Base-by-base conservation (phyloP, 2,329 filamentous ascomycete genomes). In the Arthrinium phaeospermum region DNA sequence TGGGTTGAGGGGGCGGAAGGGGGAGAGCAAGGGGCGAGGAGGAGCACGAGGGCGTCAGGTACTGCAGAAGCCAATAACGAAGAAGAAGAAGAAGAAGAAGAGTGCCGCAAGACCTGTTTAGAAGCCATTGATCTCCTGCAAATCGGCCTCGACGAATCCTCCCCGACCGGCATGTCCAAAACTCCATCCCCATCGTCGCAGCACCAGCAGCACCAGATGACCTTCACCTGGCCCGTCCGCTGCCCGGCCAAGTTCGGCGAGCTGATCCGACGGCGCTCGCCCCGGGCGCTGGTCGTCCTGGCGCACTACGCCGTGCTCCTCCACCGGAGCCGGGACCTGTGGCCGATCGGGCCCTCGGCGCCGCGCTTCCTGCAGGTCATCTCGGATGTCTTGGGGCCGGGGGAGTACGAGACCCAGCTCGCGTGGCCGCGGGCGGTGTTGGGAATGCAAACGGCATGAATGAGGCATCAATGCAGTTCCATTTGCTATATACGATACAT, bases 111-210 rank as follows among this genome's bases (percentile, higher is more conserved):
- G 7, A 78, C 77, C 6, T 82, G 79, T 70, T 72, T 74, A 22
- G 12, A 37, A 22, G 78, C 79, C 19, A 73, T 82, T 24, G 49
- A 74, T 3, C 78, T 75, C 57, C 67, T 80, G 41, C 77, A 80
- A 70, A 72, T 76, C 27, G 77, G 76, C 1, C 73, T 79, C 14
- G 77, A 79, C 67, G 76, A 75, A 13, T 30, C 27, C 4, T 53
- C 51, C 24, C 16, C 13, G 12, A 14, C 24, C 51, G 13, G 2
- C 24, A 14, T 1, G 3, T 13, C 12, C n/a, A n/a, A n/a, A n/a
- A n/a, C n/a, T n/a, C n/a, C n/a, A n/a, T n/a, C n/a, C n/a, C n/a
- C n/a, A 24, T 53, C 51, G 12, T 4, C 51, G 57, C 57, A 22
- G 22, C 37, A 47, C 19, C 67, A 37, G 37, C 41, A 45, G 4